A percentile compares a stretch with the other conserved stretches of the same genome.
Conservation (phyloP, 1,284 basidiomycete genomes). For the Cystobasidium sp. region DNA sequence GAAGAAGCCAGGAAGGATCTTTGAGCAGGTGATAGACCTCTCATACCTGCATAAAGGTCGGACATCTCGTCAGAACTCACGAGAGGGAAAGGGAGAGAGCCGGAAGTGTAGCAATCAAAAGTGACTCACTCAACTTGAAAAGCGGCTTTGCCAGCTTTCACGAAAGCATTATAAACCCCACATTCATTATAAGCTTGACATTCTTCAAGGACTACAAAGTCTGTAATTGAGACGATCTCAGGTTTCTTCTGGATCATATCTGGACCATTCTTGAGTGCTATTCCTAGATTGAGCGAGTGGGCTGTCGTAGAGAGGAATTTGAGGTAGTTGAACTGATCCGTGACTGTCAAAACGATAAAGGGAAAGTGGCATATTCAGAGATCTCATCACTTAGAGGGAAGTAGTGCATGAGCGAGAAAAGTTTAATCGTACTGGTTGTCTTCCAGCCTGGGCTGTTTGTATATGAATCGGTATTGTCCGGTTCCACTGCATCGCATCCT, state of each 20-base stretch:
- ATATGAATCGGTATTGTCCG: constrained; percentile 57
- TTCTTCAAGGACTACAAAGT: constrained; percentile 43
- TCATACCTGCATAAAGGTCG: constrained; percentile 12
- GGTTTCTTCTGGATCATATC: constrained; percentile 49
- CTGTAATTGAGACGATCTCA: constrained; percentile 39
- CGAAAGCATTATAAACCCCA: constrained; percentile 23
- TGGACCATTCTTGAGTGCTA: constrained; percentile 56
- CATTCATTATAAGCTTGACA: constrained; percentile 41
- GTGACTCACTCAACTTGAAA: constrained; percentile 41
- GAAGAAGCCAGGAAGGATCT: constrained; percentile 38
- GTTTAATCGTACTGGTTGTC: constrained; percentile 29
- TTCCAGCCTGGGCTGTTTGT: constrained; percentile 51
- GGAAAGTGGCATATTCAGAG: not conserved
- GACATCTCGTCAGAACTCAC: not conserved
- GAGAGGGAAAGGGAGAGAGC: not conserved
- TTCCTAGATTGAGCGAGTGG: constrained; percentile 46
- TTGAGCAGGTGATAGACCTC: constrained; percentile 9
- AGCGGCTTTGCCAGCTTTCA: constrained; percentile 37
- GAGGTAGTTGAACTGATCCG: constrained; percentile 54
- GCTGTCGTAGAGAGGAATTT: constrained; percentile 52
- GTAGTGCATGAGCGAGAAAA: not conserved
- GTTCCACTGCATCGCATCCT: constrained; percentile 58
- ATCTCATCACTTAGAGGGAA: not conserved
- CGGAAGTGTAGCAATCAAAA: not conserved
- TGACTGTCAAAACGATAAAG: constrained; percentile 28